Conservation (phyloP, 108 stramenopile species). For the Skeletonema tropicum region DNA sequence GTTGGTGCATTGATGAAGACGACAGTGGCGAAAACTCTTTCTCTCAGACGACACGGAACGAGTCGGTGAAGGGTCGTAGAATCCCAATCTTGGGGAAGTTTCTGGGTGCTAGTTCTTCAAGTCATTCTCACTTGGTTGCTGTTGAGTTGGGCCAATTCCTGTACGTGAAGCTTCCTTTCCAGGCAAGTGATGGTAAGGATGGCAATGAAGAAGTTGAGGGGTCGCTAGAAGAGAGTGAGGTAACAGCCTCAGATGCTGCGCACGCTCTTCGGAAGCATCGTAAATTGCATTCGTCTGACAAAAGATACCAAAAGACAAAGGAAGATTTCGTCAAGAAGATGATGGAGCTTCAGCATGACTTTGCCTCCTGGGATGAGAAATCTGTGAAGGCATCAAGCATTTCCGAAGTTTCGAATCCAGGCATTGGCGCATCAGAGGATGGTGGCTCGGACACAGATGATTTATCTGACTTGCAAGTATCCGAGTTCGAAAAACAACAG, state of each 20-base stretch:
- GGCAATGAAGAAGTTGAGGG: neutral
- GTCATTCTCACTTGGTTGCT: constrained; percentile 54
- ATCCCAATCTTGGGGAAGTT: constrained; percentile 28
- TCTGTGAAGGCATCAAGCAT: neutral
- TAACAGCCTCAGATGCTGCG: constrained; percentile 1
- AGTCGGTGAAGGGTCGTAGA: constrained; percentile 13
- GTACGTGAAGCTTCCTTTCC: constrained; percentile 40
- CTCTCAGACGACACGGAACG: neutral
- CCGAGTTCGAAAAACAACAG: constrained; percentile 37
- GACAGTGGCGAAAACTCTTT: constrained; percentile 2
- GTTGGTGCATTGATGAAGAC: constrained; percentile 18
- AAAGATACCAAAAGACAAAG: constrained; percentile 32
- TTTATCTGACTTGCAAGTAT: constrained; percentile 27
- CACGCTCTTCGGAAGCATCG: constrained; percentile 17
- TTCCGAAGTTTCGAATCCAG: neutral
- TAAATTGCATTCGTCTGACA: constrained; percentile 17
- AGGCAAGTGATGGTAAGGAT: neutral
- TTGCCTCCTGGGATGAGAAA: constrained; percentile 38
- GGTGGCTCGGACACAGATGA: constrained; percentile 10
- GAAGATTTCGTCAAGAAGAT: constrained; percentile 34
- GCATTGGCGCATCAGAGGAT: neutral
- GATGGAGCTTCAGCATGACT: constrained; percentile 43
- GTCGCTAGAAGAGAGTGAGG: neutral
- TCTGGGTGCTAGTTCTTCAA: constrained; percentile 13
- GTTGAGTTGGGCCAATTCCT: constrained; percentile 49